phyloP scores from a whole-genome alignment of 164 flowering plant species.

The Dillenia suffruticosa region DNA sequence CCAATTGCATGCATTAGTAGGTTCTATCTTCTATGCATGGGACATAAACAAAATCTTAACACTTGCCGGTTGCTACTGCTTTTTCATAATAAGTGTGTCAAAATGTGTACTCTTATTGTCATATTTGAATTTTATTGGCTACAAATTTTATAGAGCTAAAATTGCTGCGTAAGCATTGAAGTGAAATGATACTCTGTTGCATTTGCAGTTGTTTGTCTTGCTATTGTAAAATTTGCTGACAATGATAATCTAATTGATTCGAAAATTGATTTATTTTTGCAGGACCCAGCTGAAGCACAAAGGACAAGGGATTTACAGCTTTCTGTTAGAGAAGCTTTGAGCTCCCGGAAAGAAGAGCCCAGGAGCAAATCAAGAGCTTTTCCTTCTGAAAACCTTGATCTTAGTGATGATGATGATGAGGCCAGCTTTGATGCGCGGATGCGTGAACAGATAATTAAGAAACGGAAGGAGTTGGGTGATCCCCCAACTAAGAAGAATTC shows the following conservation, averaged over 20 bases:
- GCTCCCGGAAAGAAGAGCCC: slow-evolving; percentile 49
- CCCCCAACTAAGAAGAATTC: slow-evolving; percentile 37
- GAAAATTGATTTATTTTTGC: slow-evolving; percentile 12
- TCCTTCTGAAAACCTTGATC: slow-evolving; percentile 25
- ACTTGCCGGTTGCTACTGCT: too few relatives aligned
- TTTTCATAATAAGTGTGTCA: too few relatives aligned
- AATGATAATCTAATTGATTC: not conserved
- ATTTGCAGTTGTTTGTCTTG: too few relatives aligned
- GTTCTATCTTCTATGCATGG: too few relatives aligned
- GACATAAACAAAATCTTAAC: too few relatives aligned
- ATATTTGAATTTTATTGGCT: too few relatives aligned
- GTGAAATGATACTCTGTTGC: too few relatives aligned
- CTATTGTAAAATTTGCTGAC: too few relatives aligned
- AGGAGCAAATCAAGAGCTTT: slow-evolving; percentile 30
- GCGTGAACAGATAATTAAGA: slow-evolving; percentile 77
- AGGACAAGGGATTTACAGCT: slow-evolving; percentile 48
- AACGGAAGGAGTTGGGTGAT: slow-evolving; percentile 68
- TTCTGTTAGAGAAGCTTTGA: slow-evolving; percentile 74
- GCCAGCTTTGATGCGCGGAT: slow-evolving; percentile 76
- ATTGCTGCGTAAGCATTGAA: too few relatives aligned
- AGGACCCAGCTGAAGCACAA: slow-evolving; percentile 46
- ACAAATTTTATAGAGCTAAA: too few relatives aligned
- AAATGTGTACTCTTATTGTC: too few relatives aligned
- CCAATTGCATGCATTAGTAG: too few relatives aligned
- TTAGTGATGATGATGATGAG: slow-evolving; percentile 73